These are phyloP conservation scores for Mortierella sp. DNA, from an alignment of 371 early-diverging fungal species.

Conservation along the genomic window DNA sequence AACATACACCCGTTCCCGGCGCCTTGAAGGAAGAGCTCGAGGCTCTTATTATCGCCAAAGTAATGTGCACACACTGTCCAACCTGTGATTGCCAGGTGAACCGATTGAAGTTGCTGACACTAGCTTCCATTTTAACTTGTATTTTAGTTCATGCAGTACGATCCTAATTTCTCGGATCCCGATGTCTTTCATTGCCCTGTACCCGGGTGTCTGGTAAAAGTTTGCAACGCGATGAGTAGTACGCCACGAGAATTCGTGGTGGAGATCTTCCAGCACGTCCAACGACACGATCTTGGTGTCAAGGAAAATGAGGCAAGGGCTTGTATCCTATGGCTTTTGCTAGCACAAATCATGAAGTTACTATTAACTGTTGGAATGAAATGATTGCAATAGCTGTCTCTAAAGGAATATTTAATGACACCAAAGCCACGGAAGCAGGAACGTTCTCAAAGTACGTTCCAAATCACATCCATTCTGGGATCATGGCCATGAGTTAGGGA, in stretches of 20 bases:
- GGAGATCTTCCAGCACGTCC: conserved; percentile 16
- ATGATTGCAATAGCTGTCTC: no score
- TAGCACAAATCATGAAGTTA: no score
- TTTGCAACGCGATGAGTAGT: conserved; percentile 6
- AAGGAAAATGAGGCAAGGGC: conserved; percentile 10
- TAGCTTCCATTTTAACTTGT: background rate
- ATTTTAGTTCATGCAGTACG: conserved; percentile 2
- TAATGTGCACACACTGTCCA: background rate
- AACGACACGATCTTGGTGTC: conserved; percentile 19
- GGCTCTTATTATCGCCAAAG: conserved; percentile 2
- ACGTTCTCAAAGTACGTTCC: no score
- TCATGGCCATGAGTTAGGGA: no score
- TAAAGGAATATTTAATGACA: no score
- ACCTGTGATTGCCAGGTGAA: background rate
- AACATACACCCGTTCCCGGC: background rate
- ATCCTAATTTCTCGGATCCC: conserved; percentile 12
- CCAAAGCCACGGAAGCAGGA: no score
- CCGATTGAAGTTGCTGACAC: background rate
- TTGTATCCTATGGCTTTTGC: background rate
- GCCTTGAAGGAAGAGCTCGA: background rate
- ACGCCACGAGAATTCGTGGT: conserved; percentile 7
- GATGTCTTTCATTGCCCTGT: conserved; percentile 25
- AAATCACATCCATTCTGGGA: no score
- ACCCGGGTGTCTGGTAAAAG: conserved; percentile 7
- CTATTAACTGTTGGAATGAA: no score